A percentile compares a stretch with the other conserved stretches of the same genome.
Conservation (phyloP, 192 early-diverging fungal genomes). For the Jimgerdemannia flammicorona region DNA sequence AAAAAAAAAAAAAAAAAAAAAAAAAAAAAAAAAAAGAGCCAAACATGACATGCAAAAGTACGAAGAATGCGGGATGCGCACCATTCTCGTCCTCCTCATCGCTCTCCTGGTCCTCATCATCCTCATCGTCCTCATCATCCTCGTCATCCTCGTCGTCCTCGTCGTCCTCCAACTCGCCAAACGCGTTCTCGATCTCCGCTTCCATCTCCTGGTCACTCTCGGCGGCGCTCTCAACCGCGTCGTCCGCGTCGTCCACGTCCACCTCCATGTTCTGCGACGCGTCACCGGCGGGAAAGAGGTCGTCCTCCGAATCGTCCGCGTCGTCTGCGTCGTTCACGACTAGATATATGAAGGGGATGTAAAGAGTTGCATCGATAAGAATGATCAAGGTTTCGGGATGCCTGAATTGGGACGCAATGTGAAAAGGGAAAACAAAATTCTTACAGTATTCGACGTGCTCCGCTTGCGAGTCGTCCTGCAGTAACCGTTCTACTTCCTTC, state of each 20-base stretch:
- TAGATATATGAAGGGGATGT: background rate
- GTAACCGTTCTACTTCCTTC: constrained; percentile 73
- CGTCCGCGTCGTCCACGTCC: constrained; percentile 40
- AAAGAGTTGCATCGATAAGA: constrained; percentile 16
- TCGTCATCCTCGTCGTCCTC: constrained; percentile 46
- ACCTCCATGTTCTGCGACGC: constrained; percentile 31
- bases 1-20: too few species aligned
- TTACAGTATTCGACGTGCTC: constrained; percentile 68
- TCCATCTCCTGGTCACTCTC: constrained; percentile 37
- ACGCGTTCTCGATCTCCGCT: constrained; percentile 37
- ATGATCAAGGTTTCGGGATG: constrained; percentile 20
- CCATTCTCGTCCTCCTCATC: constrained; percentile 38
- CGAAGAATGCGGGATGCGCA: constrained; percentile 1
- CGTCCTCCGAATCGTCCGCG: constrained; percentile 30
- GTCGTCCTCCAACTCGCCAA: constrained; percentile 46
- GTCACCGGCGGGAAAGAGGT: constrained; percentile 19
- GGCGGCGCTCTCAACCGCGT: constrained; percentile 34
- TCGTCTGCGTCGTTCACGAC: constrained; percentile 24
- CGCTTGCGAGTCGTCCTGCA: constrained; percentile 67
- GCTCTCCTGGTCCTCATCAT: constrained; percentile 48
- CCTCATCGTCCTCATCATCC: constrained; percentile 47
- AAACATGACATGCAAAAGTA: background rate
- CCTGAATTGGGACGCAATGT: constrained; percentile 9
- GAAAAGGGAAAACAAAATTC: constrained; percentile 2
- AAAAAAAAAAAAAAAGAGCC: constrained; percentile 16